Base-by-base conservation (phyloP, 495 filamentous ascomycete species). In the Durotheca rogersii region DNA sequence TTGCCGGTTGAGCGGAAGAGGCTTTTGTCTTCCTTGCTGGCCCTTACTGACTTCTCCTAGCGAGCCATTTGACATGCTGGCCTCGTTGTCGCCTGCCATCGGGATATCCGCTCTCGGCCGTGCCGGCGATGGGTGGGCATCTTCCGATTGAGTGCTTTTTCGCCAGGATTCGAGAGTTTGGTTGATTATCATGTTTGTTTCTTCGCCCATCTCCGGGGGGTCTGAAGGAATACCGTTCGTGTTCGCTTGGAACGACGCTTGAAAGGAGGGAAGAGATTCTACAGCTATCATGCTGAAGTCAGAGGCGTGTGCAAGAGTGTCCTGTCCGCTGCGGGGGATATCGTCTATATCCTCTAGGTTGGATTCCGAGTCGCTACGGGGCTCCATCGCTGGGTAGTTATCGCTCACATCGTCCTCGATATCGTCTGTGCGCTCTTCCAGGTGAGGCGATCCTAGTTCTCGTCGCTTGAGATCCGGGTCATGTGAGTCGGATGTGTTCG, bases 201-300 rank as follows among this genome's bases (percentile, higher is more conserved):
- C 69, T 7, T 75, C 70, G 2, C 70, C 74, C 42, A 73, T 55
- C 30, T 76, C 70, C 4, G 66, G 58, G 25, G 61, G 49, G 15
- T 60, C 51, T 12, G 58, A 60, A 47, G 64, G 62, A 31, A 62
- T 47, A 1, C 45, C 56, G 44, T 64, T 66, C 16, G 67, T 56
- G 27, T 65, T 70, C 6, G 57, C 65, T 35, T 72, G 63, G 16
- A 65, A 65, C 4, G 51, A 54, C 7, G 51, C 51, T 14, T 55
- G 67, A 50, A 73, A 67, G 0, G 72, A 75, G 1, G 67, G 68
- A 21, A 78, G 53, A 7, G 72, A 75, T 29, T 65, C 63, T 2
- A 76, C 48, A 23, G 67, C 69, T 30, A 78, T 76, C 72, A 75
- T 75, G 38, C 71, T 78, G 51, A 78, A 78, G 15, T 74, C 73